Evolutionary conservation across 768 basidiomycete species (phyloP).

Genomic region (Lyophyllum semitale): DNA sequence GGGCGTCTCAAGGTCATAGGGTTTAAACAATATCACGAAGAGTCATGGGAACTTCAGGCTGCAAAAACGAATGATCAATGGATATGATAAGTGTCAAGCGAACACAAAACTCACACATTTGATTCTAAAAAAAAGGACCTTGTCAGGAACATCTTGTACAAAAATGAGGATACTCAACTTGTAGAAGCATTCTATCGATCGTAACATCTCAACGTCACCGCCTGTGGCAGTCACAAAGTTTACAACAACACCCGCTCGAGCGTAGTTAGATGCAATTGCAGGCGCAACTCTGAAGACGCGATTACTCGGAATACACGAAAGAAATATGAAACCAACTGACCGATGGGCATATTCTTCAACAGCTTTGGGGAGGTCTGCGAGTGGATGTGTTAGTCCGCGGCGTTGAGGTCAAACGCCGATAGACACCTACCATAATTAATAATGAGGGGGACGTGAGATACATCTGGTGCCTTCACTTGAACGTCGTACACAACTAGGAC

Average conservation of each 20-base stretch:
- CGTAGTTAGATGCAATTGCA: conserved; percentile 83
- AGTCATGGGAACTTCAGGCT: conserved; percentile 92
- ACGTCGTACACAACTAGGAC: conserved; percentile 93
- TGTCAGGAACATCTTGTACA: conserved; percentile 15
- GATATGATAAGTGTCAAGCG: not conserved
- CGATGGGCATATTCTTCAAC: conserved; percentile 98
- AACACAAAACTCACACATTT: conserved; percentile 73
- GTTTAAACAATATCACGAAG: conserved; percentile 84
- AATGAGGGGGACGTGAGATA: conserved; percentile 88
- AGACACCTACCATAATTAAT: conserved; percentile 82
- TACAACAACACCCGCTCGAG: conserved; percentile 88
- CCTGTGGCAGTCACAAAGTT: conserved; percentile 98
- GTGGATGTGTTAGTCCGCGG: not conserved
- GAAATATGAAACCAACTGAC: conserved; percentile 40
- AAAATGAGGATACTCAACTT: conserved; percentile 51
- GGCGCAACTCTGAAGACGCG: conserved; percentile 66
- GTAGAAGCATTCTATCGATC: conserved; percentile 98
- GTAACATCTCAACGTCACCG: conserved; percentile 97
- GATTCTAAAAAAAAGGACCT: conserved; percentile 48
- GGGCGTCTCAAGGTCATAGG: conserved; percentile 49
- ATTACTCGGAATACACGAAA: conserved; percentile 4
- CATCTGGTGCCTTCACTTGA: conserved; percentile 86
- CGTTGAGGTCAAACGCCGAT: too few species aligned
- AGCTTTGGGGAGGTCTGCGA: conserved; percentile 84
- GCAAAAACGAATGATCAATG: conserved; percentile 25